Percentiles rank a stretch among this genome's conserved stretches.
Conservation (phyloP, 495 filamentous ascomycete species). For the Jackrogersella multiformis region DNA sequence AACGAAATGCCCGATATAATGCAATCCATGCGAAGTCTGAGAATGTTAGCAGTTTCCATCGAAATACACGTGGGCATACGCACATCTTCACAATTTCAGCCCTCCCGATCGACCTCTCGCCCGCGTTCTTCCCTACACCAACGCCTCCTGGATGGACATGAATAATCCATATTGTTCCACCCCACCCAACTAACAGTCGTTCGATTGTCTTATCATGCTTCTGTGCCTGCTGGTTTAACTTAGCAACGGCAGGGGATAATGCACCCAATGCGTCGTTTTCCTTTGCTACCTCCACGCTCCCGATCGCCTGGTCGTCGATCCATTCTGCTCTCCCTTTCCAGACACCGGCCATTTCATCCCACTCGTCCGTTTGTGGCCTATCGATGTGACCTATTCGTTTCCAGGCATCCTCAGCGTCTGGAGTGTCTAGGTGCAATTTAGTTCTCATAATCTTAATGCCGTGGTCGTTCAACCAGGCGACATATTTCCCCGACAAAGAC, state of each 20-base stretch:
- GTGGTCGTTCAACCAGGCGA: conserved; percentile 94
- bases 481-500: conserved; percentile 89
- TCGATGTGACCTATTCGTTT: conserved; percentile 95
- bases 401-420: conserved; percentile 85
- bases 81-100: conserved; percentile 92
- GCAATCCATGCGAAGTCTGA: conserved; percentile 91
- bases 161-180: conserved; percentile 93
- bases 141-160: conserved; percentile 84
- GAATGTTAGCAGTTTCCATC: conserved; percentile 41
- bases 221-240: conserved; percentile 55
- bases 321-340: conserved; percentile 93
- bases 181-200: conserved; percentile 93
- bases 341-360: conserved; percentile 93
- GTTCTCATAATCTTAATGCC: conserved; percentile 98
- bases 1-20: conserved; percentile 96
- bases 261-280: conserved; percentile 41
- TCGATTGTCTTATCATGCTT: conserved; percentile 64
- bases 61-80: conserved; percentile 46
- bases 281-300: conserved; percentile 61
- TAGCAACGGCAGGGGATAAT: conserved; percentile 57
- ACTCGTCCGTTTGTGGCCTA: conserved; percentile 77
- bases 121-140: conserved; percentile 71
- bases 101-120: conserved; percentile 76
- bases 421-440: conserved; percentile 79
- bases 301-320: conserved; percentile 83